These are phyloP conservation scores for Nemophila menziesii DNA, from an alignment of 257 asterid species.

Conservation along the genomic window DNA sequence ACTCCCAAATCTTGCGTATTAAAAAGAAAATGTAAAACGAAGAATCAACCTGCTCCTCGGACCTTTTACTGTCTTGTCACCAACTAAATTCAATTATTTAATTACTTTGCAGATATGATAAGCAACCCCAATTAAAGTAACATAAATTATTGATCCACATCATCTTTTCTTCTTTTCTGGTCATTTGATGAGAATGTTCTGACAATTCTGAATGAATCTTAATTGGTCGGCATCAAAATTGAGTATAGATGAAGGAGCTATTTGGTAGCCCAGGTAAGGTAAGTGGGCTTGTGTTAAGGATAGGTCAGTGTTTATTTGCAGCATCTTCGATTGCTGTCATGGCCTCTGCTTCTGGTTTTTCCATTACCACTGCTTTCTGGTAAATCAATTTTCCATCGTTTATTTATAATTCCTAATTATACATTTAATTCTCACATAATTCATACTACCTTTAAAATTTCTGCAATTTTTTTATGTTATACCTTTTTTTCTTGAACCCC, in stretches of 20 bases:
- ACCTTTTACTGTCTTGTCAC: neutral
- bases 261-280: constrained; percentile 81
- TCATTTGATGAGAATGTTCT: constrained; percentile 24
- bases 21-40: neutral
- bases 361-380: constrained; percentile 79
- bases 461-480: too few species aligned
- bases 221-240: constrained; percentile 11
- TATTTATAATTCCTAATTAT: neutral
- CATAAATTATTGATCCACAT: constrained; percentile 10
- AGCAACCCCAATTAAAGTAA: neutral
- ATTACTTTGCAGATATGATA: neutral
- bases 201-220: constrained; percentile 17
- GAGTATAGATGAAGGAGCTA: constrained; percentile 54
- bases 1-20: neutral
- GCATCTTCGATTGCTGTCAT: constrained; percentile 53
- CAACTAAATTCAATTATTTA: neutral
- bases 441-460: too few species aligned
- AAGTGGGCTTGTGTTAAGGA: constrained; percentile 59
- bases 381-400: constrained; percentile 7
- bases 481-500: too few species aligned
- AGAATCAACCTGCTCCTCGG: neutral
- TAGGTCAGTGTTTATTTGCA: constrained; percentile 51
- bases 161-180: constrained; percentile 3
- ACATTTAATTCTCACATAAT: constrained; percentile 3
- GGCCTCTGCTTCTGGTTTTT: constrained; percentile 84